These are phyloP conservation scores for Aspergillus chevalieri DNA, from an alignment of 2,329 filamentous ascomycete genomes.

Conservation along the genomic window DNA sequence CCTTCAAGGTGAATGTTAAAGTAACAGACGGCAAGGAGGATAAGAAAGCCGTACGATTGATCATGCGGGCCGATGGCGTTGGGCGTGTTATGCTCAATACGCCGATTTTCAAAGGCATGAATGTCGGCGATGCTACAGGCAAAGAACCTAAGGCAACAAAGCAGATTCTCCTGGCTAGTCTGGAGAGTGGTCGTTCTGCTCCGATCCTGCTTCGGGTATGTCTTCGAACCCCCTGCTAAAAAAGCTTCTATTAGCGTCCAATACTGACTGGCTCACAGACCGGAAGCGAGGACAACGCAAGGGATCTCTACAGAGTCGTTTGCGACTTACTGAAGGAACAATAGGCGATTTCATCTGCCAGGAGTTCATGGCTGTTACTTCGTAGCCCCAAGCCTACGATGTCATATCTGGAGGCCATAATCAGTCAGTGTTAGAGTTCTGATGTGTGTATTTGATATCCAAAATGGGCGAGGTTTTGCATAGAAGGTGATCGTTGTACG, in stretches of 20 bases:
- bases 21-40: constrained; percentile 51
- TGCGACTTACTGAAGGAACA: constrained; percentile 27
- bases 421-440: background rate
- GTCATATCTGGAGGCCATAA: background rate
- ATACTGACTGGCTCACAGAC: constrained; percentile 19
- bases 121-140: constrained; percentile 61
- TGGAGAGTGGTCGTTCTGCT: constrained; percentile 49
- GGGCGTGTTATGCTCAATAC: constrained; percentile 83
- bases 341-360: constrained; percentile 2
- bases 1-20: constrained; percentile 75
- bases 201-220: constrained; percentile 54
- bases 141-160: constrained; percentile 62
- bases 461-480: background rate
- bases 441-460: no score
- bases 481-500: background rate
- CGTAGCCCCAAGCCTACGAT: background rate
- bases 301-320: constrained; percentile 44
- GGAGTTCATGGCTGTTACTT: background rate
- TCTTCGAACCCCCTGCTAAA: constrained; percentile 4
- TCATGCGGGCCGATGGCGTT: constrained; percentile 88
- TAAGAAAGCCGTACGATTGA: constrained; percentile 57
- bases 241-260: background rate
- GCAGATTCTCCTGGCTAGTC: constrained; percentile 58
- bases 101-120: constrained; percentile 69
- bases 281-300: constrained; percentile 40